Base-by-base conservation (phyloP, 2,329 filamentous ascomycete species). In the Alternaria sp. region DNA sequence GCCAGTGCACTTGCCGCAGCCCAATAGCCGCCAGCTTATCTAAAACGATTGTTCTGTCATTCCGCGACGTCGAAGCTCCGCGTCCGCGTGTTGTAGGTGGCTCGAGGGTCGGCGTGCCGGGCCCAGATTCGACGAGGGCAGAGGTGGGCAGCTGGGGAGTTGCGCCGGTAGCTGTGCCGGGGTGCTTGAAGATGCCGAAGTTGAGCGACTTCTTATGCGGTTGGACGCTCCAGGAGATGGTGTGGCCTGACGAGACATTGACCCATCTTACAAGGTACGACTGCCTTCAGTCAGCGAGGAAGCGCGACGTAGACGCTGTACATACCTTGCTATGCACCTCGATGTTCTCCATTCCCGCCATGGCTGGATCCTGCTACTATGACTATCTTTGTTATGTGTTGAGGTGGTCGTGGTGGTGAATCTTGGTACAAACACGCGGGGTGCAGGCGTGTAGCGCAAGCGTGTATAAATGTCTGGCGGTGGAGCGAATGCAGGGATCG, bases 231-330 rank as follows among this genome's bases (percentile, higher is more conserved):
- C 96, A 99, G 15, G 94, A 97, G 73, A 99, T 93, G 54, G 94
- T 97, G 80, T 97, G 91, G 57, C 91, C 91, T 67, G 93, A 90
- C 59, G 93, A 90, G 71, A 97, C 95, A 78, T 93, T 91, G 72
- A 97, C 92, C 95, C 96, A 99, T 77, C 96, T 93, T 61, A 99
- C 93, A 73, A 99, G 93, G 83, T 99, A 99, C 68, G 93, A 97
- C 96, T 98, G 69, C 57, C 57, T 47, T 62, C 59, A 69, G 57
- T 75, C 65, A 73, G 67, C 61, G 61, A 56, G 52, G 26, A 61
- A 56, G 28, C 45, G 44, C 25, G 43, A 45, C 21, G 21, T 15
- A 49, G 36, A 13, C 49, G 45, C 36, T 50, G 51, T 21, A 57
- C 85, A 72, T 87, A 96, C 95, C 89, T 96, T 97, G 89, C 93